Evolutionary conservation across 306 rosid genomes (phyloP).

Genomic region (Ormosia semicastrata): DNA sequence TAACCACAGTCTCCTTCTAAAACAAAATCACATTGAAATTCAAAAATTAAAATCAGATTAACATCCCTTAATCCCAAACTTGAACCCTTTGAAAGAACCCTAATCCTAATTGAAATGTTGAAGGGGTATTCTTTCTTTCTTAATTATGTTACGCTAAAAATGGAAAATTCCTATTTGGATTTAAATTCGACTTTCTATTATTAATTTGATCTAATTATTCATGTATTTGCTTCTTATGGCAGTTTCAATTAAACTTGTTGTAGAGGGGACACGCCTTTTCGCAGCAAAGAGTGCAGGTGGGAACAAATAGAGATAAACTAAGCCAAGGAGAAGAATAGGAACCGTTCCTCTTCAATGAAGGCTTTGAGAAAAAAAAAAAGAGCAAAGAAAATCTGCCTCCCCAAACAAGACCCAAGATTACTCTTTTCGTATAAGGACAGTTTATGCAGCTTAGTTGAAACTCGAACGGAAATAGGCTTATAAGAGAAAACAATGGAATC

Average conservation of each 20-base stretch:
- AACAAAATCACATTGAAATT: too few species aligned
- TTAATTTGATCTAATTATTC: neutral
- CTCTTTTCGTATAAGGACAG: slow-evolving; percentile 59
- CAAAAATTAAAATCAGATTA: too few species aligned
- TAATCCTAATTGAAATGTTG: too few species aligned
- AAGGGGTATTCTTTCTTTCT: too few species aligned
- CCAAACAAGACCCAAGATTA: slow-evolving; percentile 57
- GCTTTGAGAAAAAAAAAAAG: slow-evolving; percentile 69
- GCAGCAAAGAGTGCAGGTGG: slow-evolving; percentile 87
- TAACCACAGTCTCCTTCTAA: too few species aligned
- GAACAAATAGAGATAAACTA: slow-evolving; percentile 82
- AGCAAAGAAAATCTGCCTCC: slow-evolving; percentile 62
- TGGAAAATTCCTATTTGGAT: neutral
- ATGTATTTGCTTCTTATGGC: neutral
- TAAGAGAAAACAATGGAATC: too few species aligned
- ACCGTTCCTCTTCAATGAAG: slow-evolving; percentile 61
- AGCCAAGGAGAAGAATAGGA: slow-evolving; percentile 66
- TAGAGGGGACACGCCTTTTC: slow-evolving; percentile 96
- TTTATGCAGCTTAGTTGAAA: slow-evolving; percentile 71
- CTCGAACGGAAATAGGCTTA: too few species aligned
- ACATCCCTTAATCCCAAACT: too few species aligned
- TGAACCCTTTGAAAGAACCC: too few species aligned
- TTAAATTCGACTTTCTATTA: neutral
- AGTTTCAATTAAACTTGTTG: neutral
- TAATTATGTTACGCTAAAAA: too few species aligned